Evolutionary conservation across 148 eudicot species (phyloP).

Genomic region (Diospyros lotus): DNA sequence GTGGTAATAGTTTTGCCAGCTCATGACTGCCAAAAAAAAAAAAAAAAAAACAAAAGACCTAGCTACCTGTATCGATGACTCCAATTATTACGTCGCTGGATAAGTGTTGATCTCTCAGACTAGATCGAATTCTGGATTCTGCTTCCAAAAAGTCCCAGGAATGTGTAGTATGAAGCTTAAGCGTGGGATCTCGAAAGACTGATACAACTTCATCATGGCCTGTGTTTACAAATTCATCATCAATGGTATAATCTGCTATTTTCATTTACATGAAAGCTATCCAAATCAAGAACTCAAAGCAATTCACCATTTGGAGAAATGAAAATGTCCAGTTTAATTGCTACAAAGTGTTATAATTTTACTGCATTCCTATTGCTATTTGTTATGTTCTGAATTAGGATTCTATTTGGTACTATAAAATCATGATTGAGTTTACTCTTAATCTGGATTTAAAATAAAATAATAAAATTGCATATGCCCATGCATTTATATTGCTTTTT

Average conservation of each 20-base stretch:
- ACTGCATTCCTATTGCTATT: too few species aligned
- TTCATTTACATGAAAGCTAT: neutral
- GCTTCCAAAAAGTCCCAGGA: constrained; percentile 69
- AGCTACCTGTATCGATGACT: constrained; percentile 60
- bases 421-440: too few species aligned
- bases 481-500: too few species aligned
- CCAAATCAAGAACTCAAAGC: neutral
- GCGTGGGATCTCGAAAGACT: constrained; percentile 49
- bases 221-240: constrained; percentile 13
- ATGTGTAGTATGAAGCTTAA: constrained; percentile 59
- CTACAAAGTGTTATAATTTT: too few species aligned
- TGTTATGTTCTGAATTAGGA: too few species aligned
- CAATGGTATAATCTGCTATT: neutral
- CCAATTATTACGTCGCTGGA: constrained; percentile 54
- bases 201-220: constrained; percentile 57
- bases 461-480: neutral
- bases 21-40: too few species aligned
- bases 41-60: too few species aligned
- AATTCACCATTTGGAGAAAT: neutral
- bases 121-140: constrained; percentile 20
- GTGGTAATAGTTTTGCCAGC: neutral
- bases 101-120: neutral
- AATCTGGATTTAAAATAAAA: neutral
- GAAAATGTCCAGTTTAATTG: too few species aligned
- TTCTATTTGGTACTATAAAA: too few species aligned